Percentiles rank a stretch among this genome's conserved stretches.
These are phyloP conservation scores for Colletotrichum aenigma DNA, from an alignment of 2,329 filamentous ascomycete genomes.

Conservation along the genomic window DNA sequence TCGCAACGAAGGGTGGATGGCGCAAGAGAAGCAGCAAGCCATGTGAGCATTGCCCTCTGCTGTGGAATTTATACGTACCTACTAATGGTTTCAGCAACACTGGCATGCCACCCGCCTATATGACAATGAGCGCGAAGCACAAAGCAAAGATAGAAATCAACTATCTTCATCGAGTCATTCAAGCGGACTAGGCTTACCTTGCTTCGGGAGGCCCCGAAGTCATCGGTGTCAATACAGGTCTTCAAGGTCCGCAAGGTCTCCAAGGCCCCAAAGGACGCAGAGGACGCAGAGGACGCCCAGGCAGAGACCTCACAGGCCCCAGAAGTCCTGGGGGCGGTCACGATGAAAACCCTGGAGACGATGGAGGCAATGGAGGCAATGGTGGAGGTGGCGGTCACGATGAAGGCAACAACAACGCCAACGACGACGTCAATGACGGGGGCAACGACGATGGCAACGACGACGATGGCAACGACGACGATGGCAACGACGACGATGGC, in stretches of 20 bases:
- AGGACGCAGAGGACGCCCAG: not conserved
- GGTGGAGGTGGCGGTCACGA: not conserved
- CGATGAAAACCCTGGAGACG: not conserved
- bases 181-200: too few species aligned
- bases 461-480: too few species aligned
- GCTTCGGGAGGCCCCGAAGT: too few species aligned
- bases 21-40: not conserved
- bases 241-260: too few species aligned
- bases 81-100: not conserved
- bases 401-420: not conserved
- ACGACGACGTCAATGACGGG: not conserved
- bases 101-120: not conserved
- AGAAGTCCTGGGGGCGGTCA: not conserved
- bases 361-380: not conserved
- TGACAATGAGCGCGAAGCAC: too few species aligned
- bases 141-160: not conserved
- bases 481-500: too few species aligned
- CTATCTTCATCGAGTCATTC: not conserved
- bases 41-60: not conserved
- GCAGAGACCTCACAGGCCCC: not conserved
- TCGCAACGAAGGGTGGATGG: not conserved
- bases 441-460: not conserved
- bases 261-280: too few species aligned
- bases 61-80: not conserved
- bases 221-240: too few species aligned